Conservation (phyloP, 306 rosid genomes). For the Sophora flavescens region DNA sequence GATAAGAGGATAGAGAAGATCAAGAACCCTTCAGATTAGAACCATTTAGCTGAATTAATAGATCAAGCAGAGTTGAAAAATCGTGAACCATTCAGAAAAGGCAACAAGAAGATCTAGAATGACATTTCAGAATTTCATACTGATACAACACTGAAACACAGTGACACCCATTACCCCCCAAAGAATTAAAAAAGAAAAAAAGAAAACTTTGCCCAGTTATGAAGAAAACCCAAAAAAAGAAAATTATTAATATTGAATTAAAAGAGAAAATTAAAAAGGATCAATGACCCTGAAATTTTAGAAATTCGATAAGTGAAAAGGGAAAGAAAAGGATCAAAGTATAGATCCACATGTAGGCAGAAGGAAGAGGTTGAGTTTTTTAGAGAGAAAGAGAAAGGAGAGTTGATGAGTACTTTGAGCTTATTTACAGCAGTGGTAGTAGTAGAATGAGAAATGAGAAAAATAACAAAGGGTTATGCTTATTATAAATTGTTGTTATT, state of each 20-base stretch:
- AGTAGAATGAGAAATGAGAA: background rate
- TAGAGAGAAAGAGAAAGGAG: background rate
- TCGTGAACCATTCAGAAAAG: background rate
- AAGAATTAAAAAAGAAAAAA: background rate
- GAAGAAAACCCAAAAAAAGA: background rate
- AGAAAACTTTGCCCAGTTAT: background rate
- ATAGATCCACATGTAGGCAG: constrained; percentile 3
- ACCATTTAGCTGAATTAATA: background rate
- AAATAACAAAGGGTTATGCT: background rate
- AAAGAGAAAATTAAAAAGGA: background rate
- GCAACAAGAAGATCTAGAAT: constrained; percentile 30
- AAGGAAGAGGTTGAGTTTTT: background rate
- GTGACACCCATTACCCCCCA: constrained; percentile 6
- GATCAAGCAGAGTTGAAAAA: background rate
- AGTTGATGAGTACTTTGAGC: constrained; percentile 23
- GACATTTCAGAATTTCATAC: background rate
- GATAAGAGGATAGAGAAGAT: background rate
- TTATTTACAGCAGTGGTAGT: background rate
- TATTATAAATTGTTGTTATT: background rate
- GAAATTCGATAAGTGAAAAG: background rate
- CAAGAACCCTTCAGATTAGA: background rate
- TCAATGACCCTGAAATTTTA: constrained; percentile 17
- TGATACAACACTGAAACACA: background rate
- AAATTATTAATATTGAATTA: background rate
- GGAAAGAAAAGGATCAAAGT: constrained; percentile 7